These are phyloP conservation scores for Metroxylon sagu DNA, from an alignment of 176 grass and related monocot species.

Conservation along the genomic window DNA sequence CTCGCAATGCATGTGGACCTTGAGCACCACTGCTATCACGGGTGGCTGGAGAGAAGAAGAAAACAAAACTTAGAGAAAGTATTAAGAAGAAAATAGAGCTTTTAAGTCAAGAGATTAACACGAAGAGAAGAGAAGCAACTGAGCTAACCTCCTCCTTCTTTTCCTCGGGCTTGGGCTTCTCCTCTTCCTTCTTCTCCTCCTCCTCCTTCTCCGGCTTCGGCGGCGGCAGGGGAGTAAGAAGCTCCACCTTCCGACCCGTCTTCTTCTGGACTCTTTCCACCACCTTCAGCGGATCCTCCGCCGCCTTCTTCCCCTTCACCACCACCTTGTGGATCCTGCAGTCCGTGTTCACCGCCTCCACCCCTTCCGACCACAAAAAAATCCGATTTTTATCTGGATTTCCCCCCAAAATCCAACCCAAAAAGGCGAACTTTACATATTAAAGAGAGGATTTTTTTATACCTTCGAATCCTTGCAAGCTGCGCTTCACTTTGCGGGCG, in stretches of 20 bases:
- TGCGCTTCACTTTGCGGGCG: slow-evolving; percentile 41
- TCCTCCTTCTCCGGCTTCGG: background rate
- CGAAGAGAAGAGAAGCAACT: slow-evolving; percentile 1
- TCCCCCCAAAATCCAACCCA: background rate
- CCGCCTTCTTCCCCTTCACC: slow-evolving; percentile 14
- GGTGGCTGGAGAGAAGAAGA: slow-evolving; percentile 34
- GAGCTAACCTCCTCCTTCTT: slow-evolving; percentile 25
- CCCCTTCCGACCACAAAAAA: background rate
- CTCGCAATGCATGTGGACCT: slow-evolving; percentile 88
- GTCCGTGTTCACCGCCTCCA: too few relatives aligned
- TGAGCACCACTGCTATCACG: slow-evolving; percentile 54
- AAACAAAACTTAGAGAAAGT: background rate
- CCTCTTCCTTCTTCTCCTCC: background rate
- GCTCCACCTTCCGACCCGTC: background rate
- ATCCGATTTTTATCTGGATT: too few relatives aligned
- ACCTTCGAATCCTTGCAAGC: slow-evolving; percentile 40
- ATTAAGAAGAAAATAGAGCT: slow-evolving; percentile 10
- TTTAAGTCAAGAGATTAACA: background rate
- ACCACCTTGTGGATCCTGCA: too few relatives aligned
- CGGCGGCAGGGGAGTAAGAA: background rate
- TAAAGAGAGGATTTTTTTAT: background rate
- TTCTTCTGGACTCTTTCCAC: background rate
- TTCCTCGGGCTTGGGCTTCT: slow-evolving; percentile 24
- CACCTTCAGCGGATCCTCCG: slow-evolving; percentile 8
- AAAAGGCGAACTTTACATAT: background rate